These are phyloP conservation scores for Dendrocalamus latiflorus DNA, from an alignment of 202 grass and related monocot genomes.

Conservation along the genomic window DNA sequence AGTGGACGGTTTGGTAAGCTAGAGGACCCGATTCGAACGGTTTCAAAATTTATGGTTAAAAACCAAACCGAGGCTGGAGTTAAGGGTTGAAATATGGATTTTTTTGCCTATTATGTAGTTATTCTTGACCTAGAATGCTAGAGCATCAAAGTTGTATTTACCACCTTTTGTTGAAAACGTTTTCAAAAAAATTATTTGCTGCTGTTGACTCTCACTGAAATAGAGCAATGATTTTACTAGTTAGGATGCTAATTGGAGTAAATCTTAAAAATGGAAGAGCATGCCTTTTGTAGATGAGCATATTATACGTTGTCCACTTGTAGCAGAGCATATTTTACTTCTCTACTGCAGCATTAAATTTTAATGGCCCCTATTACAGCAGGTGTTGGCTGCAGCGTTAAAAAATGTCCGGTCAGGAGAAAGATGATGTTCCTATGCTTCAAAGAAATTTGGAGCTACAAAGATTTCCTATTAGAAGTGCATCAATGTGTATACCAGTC, in stretches of 20 bases:
- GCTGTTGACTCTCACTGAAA: not conserved
- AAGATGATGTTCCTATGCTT: slow-evolving; percentile 38
- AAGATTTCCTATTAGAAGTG: slow-evolving; percentile 44
- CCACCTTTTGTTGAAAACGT: not conserved
- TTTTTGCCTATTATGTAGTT: not conserved
- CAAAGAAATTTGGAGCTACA: slow-evolving; percentile 36
- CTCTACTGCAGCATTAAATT: not conserved
- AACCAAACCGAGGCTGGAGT: no score
- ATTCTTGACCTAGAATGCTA: not conserved
- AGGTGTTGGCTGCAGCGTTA: slow-evolving; percentile 10
- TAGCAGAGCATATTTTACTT: not conserved
- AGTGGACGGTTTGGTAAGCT: no score
- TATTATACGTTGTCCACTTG: not conserved
- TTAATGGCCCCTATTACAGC: not conserved
- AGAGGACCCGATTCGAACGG: no score
- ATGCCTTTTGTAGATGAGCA: not conserved
- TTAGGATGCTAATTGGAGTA: not conserved
- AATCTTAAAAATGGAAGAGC: not conserved
- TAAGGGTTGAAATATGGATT: no score
- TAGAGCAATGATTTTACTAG: not conserved
- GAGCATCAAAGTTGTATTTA: not conserved
- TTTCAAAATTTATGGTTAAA: no score
- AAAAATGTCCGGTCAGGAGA: slow-evolving; percentile 45
- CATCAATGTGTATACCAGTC: slow-evolving; percentile 49
- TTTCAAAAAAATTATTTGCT: not conserved